Base-by-base conservation (phyloP, 768 basidiomycete genomes). In the Mycena galericulata region DNA sequence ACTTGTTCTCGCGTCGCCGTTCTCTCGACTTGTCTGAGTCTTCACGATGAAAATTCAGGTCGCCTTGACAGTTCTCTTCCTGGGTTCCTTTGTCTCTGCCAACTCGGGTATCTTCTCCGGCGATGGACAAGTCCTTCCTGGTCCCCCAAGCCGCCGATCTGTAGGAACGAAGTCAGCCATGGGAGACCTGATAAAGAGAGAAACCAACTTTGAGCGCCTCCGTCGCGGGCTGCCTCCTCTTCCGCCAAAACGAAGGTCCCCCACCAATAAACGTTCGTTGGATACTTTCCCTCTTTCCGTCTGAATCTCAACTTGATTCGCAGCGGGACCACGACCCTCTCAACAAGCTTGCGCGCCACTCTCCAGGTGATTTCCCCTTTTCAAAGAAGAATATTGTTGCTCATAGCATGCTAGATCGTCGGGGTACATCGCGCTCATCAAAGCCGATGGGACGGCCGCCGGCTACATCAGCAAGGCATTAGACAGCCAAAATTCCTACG, bases 221-320 rank as follows among this genome's bases (percentile, higher is more conserved):
- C 45, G 54, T n/a, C 67, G 60, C 27, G 67, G 61, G 7, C 41
- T 62, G 22, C 14, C 60, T 11, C 67, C 55, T n/a, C 56, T 68
- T 12, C 47, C 67, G 29, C 67, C 67, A n/a, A 29, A 26, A 4
- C 51, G 59, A 22, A 32, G 54, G 43, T 41, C 43, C 26, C 18
- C n/a, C 15, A 32, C 41, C 5, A 32, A 10, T 30, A 50, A 38
- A 60, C 51, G 66, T 58, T 45, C 2, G 66, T 29, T 27, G 27
- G 36, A 20, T 20, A 3, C 18, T 43, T 15, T 60, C 2, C 47
- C 15, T 38, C n/a, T 24, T 20, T 54, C 15, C 26, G 12, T 47
- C 57, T 27, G 22, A 45, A n/a, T 47, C 15, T 53, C 0, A 41
- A 9, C 15, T 54, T 11, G 9, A 29, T 30, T 29, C 20, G 15